Base-by-base conservation (phyloP, 2,329 filamentous ascomycete species). In the Leptographium flavum region DNA sequence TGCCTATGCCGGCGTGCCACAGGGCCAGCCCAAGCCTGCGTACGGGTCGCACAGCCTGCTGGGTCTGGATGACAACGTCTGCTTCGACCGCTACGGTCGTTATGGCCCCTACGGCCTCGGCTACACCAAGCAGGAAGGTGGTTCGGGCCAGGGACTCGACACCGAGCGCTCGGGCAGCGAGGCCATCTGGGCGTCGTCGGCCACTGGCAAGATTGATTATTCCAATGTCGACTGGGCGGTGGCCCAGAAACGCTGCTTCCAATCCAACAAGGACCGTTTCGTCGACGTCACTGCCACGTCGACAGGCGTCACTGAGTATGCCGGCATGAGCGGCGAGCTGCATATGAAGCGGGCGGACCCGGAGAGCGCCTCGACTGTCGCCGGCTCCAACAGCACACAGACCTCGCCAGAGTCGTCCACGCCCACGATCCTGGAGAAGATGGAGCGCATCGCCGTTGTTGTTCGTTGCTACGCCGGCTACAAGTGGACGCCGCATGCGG, bases 61-160 rank as follows among this genome's bases (percentile, higher is more conserved):
- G 5, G 87, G 84, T 0, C 61, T 94, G 35, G 70, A 79, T 21
- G 73, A 87, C 49, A 81, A 92, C 54, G 68, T 93, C 14, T 94
- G 87, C 63, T 94, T 93, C 58, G 87, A 94, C 56, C 76, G 87
- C 6, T 93, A 87, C 57, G 84, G 86, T 17, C 76, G 87, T 39
- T 75, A 90, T 32, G 87, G 86, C 0, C 82, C 87, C 0, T 94
- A 94, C 56, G 87, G 87, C 0, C 67, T 87, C 35, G 87, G 87
- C n/a, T 94, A 94, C 61, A 76, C 74, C 54, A 71, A 74, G 48
- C 74, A 77, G 45, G 74, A 76, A 50, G 87, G 87, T 14, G 87
- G 87, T 21, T 63, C 75, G 0, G 76, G 74, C 23, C 77, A 87
- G 45, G 77, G 77, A n/a, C 69, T 83, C 46, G 83, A 86, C 33